phyloP scores from a whole-genome alignment of 2,329 filamentous ascomycete genomes.

The Cercospora sojina region DNA sequence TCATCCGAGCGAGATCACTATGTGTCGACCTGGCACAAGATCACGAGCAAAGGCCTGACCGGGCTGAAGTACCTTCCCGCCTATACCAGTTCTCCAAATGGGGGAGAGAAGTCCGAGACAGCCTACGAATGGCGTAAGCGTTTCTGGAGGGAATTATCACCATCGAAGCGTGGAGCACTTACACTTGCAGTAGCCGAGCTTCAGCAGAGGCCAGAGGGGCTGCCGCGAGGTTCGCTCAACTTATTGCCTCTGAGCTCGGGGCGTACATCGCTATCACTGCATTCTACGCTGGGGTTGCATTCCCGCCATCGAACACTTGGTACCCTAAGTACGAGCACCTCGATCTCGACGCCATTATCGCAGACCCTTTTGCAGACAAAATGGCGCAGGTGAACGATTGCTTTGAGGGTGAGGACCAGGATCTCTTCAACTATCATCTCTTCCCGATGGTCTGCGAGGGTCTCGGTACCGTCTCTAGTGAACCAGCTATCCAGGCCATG shows the following conservation, averaged over 20 bases:
- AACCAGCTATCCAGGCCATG: neutral
- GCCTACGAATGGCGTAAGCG: neutral
- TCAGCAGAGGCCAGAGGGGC: neutral
- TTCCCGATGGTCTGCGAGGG: neutral
- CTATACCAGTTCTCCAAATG: neutral
- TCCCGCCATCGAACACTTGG: neutral
- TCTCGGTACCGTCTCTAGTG: neutral
- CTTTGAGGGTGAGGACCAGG: neutral
- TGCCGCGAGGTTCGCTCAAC: neutral
- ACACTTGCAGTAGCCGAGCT: neutral
- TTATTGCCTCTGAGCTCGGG: neutral
- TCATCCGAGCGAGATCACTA: neutral
- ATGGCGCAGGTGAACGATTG: neutral
- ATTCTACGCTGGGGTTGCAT: neutral
- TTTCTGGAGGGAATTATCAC: neutral
- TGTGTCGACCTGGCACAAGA: neutral
- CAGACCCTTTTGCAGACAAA: neutral
- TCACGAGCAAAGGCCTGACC: neutral
- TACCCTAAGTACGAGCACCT: neutral
- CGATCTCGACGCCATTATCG: neutral
- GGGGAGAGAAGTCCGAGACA: neutral
- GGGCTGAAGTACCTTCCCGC: neutral
- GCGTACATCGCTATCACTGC: neutral
- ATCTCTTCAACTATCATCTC: neutral
- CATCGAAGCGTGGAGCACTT: neutral